Evolutionary conservation across 1,139 yeast species (phyloP).

Genomic region (Suhomyces chickasaworum): DNA sequence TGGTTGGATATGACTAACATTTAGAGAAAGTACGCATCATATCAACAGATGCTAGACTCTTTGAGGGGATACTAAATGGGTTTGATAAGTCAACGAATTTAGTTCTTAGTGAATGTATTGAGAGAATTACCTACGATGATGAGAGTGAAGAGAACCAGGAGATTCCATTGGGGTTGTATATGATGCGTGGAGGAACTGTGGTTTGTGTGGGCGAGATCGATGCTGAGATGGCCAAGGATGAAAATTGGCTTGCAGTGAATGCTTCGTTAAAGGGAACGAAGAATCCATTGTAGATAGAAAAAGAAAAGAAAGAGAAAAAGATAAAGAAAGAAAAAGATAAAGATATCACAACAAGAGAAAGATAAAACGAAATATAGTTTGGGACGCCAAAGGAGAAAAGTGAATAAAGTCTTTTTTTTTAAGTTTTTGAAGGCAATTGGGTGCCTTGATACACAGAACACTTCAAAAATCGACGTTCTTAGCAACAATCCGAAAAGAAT

Average conservation of each 20-base stretch:
- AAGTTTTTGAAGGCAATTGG: too few species aligned
- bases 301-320: neutral
- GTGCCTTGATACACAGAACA: too few species aligned
- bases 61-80: slow-evolving; percentile 75
- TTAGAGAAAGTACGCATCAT: slow-evolving; percentile 66
- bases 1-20: slow-evolving; percentile 31
- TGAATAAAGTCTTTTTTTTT: too few species aligned
- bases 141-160: slow-evolving; percentile 55
- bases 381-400: too few species aligned
- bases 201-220: slow-evolving; percentile 77
- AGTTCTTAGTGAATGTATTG: slow-evolving; percentile 62
- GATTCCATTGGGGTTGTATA: slow-evolving; percentile 56
- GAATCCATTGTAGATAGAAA: slow-evolving; percentile 33
- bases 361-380: too few species aligned
- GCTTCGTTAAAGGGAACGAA: slow-evolving; percentile 46
- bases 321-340: too few species aligned
- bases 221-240: slow-evolving; percentile 45
- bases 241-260: slow-evolving; percentile 60
- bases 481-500: too few species aligned
- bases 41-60: slow-evolving; percentile 80
- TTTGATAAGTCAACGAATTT: slow-evolving; percentile 81
- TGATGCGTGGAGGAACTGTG: slow-evolving; percentile 81
- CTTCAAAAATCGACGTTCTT: too few species aligned
- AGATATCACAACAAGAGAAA: too few species aligned
- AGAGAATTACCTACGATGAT: slow-evolving; percentile 43